Percentiles rank a stretch among this genome's conserved stretches.
Evolutionary conservation across 495 filamentous ascomycete genomes (phyloP).

Genomic region (Hamigera avellanea): DNA sequence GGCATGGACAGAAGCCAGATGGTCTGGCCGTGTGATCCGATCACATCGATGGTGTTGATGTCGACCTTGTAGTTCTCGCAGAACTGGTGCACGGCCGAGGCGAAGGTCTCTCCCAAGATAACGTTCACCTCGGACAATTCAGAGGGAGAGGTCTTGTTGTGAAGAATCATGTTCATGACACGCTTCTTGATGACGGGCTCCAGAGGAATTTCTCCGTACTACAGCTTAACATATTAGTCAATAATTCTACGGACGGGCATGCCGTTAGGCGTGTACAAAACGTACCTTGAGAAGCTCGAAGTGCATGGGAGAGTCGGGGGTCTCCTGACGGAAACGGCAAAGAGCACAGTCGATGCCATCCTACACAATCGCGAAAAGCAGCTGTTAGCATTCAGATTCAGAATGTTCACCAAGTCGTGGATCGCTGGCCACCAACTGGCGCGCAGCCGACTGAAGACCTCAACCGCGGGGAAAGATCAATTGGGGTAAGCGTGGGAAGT

Average conservation of each 20-base stretch:
- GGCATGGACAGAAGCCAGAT: constrained; percentile 48
- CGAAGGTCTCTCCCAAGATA: constrained; percentile 26
- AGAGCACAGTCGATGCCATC: constrained; percentile 42
- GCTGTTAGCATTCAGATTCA: too few relatives aligned
- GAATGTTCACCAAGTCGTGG: too few relatives aligned
- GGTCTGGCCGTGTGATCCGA: constrained; percentile 49
- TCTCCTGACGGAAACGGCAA: constrained; percentile 37
- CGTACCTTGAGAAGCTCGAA: constrained; percentile 31
- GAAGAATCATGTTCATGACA: constrained; percentile 43
- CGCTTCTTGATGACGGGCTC: constrained; percentile 41
- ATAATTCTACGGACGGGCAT: too few relatives aligned
- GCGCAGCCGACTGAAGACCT: too few relatives aligned
- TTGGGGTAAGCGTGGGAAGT: too few relatives aligned
- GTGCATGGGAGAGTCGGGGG: constrained; percentile 36
- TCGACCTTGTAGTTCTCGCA: constrained; percentile 32
- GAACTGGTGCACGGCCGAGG: constrained; percentile 9
- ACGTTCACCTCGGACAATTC: constrained; percentile 12
- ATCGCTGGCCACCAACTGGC: too few relatives aligned
- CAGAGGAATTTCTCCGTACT: constrained; percentile 33
- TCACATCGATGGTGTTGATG: constrained; percentile 36
- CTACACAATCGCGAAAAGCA: too few relatives aligned
- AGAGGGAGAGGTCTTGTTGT: constrained; percentile 14
- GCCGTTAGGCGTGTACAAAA: constrained; percentile 2
- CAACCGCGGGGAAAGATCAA: too few relatives aligned
- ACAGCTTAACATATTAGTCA: too few relatives aligned